phyloP scores from a whole-genome alignment of 2,329 filamentous ascomycete species.

The Botrytis pseudocinerea region DNA sequence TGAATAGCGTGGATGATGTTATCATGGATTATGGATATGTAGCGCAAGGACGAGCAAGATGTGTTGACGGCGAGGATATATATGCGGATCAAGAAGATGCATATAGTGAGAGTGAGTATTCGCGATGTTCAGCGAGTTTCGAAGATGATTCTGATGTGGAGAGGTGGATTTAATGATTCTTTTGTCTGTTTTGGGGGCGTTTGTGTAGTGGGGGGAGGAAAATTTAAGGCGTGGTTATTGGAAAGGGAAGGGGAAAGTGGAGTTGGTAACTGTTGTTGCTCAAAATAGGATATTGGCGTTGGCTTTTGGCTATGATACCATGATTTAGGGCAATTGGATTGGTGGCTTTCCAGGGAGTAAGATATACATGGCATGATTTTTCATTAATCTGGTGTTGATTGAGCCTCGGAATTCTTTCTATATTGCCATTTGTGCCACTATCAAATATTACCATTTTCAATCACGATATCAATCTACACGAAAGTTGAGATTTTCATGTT shows the following conservation, averaged over 20 bases:
- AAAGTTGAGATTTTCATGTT: not conserved
- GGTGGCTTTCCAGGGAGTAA: not conserved
- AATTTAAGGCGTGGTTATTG: not conserved
- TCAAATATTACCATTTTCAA: not conserved
- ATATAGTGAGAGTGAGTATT: conserved; percentile 19
- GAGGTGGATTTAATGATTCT: not conserved
- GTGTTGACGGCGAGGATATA: not conserved
- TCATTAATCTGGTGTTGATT: not conserved
- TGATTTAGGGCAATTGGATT: not conserved
- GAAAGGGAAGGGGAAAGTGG: not conserved
- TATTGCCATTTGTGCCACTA: not conserved
- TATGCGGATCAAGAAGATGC: not conserved
- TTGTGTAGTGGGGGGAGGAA: no score
- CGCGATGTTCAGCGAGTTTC: not conserved
- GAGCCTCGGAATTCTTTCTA: not conserved
- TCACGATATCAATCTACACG: not conserved
- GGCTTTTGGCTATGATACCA: not conserved
- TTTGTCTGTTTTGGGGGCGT: not conserved
- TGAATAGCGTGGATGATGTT: conserved; percentile 11
- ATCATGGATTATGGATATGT: conserved; percentile 1
- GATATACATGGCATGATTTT: not conserved
- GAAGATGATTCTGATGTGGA: not conserved
- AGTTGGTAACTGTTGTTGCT: not conserved
- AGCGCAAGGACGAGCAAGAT: not conserved
- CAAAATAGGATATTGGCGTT: not conserved